Base-by-base conservation (phyloP, 2,329 filamentous ascomycete species). In the Fusarium sp. region DNA sequence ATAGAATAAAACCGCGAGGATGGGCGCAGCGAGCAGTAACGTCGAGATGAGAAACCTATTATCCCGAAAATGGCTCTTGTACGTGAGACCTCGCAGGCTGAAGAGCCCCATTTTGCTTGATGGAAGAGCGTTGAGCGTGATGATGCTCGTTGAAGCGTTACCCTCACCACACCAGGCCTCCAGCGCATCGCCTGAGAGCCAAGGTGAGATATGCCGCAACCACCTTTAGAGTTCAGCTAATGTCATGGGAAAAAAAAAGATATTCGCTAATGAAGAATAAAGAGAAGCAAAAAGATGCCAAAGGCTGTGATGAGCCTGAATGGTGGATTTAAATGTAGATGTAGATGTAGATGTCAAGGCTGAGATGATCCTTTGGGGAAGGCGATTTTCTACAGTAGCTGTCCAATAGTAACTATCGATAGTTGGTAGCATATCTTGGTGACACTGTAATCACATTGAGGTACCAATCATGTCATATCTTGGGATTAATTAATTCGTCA, bases 1-100 rank as follows among this genome's bases (percentile, higher is more conserved):
- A 37, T 56, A 60, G 14, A 68, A 38, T 4, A 69, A 23, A 7
- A 70, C 25, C 6, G 52, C 39, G n/a, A 57, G 42, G 3, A 68
- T 35, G 3, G 64, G 49, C 21, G 49, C 13, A 13, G 47, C 51
- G 4, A 70, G 37, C 9, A 70, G 52, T 37, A 70, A 41, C 10
- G 53, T 33, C 15, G 46, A 47, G 27, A 67, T 11, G 3, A 66
- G 32, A 9, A 57, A 9, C 4, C 37, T 38, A 9, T 50, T 55
- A 27, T 56, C 45, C 35, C 48, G 49, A 13, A 47, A 61, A 3
- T 53, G 51, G 1, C 38, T 43, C 4, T 13, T 50, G 5, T 23
- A 44, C 25, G 56, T 46, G 13, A 21, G 8, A 17, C 9, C 57
- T 17, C 44, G 52, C 11, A 11, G 38, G 6, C 15, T 32, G 19